Evolutionary conservation across 2,329 filamentous ascomycete species (phyloP), one percentile per base, ranked within the genome.

Genomic region (Pseudogymnoascus sp.): DNA sequence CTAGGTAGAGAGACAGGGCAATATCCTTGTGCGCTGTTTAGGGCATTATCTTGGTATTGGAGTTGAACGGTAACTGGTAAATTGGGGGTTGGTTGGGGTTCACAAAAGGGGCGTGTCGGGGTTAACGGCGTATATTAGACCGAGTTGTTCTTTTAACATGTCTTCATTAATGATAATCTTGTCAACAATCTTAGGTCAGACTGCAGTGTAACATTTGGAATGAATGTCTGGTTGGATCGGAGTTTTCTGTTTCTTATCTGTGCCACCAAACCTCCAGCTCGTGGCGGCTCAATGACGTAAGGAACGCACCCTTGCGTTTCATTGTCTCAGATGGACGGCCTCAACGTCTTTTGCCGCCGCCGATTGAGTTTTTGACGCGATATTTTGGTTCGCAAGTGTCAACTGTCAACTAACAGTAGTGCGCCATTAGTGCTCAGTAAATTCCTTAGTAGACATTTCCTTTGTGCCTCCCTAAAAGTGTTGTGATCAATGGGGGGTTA

Each of bases 281-380:
- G 16, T 31, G 49, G 28, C 49, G 28, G 49, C 49, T 34, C 49
- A 56, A 56, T 56, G 49, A 56, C 49, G 49, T 56, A 56, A 34
- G 49, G 5, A 18, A 16, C n/a, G 28, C 49, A 56, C 49, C 49
- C 49, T 56, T 56, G 49, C 49, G 49, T 56, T 56, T 56, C 49
- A 56, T 34, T 56, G 49, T 56, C 49, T 56, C 49, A 56, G 49
- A 34, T 56, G 25, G 28, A 12, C 28, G 49, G 28, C 16, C 6
- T 5, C 49, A 56, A 56, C 49, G 49, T 56, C 46, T 56, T 56
- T 56, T 56, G n/a, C 46, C 46, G 46, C 46, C n/a, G 46, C 16
- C 46, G n/a, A 31, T 18, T 56, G 49, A 34, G n/a, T 34, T 56
- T 18, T 56, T 56, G 49, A 56, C 49, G 49, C 49, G 49, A 12